Percentiles rank a stretch among this genome's conserved stretches.
Conservation (phyloP, 2,329 filamentous ascomycete species). For the Piedraia hortae region DNA sequence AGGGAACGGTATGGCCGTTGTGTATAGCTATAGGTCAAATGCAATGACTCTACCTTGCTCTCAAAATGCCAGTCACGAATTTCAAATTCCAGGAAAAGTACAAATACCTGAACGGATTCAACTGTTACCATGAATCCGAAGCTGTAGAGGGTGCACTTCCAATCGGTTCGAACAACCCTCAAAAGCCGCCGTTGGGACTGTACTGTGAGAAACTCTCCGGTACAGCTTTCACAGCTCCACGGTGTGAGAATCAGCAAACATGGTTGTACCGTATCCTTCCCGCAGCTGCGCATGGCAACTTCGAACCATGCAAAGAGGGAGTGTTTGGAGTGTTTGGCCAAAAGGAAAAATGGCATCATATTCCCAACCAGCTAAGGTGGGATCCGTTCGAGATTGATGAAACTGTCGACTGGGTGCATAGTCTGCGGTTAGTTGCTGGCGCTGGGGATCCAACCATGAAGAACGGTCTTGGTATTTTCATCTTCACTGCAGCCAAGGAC, state of each 20-base stretch:
- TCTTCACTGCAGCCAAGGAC: slow-evolving; percentile 51
- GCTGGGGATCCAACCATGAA: slow-evolving; percentile 59
- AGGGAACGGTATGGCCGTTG: too few species aligned
- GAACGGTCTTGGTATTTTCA: slow-evolving; percentile 49
- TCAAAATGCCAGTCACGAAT: slow-evolving; percentile 34
- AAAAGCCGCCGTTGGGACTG: slow-evolving; percentile 50
- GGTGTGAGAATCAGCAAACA: slow-evolving; percentile 28
- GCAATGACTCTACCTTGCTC: too few species aligned
- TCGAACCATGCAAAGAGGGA: slow-evolving; percentile 21
- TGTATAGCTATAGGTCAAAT: too few species aligned
- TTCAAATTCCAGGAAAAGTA: slow-evolving; percentile 41
- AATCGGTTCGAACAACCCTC: slow-evolving; percentile 51
- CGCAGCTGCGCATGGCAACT: slow-evolving; percentile 29
- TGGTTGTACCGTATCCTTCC: slow-evolving; percentile 31
- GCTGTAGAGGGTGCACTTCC: slow-evolving; percentile 49
- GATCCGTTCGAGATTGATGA: slow-evolving; percentile 48
- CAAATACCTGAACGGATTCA: slow-evolving; percentile 53
- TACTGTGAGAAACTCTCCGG: slow-evolving; percentile 49
- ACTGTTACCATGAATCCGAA: slow-evolving; percentile 54
- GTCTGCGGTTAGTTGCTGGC: slow-evolving; percentile 45
- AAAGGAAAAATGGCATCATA: slow-evolving; percentile 37
- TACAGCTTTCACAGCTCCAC: slow-evolving; percentile 29
- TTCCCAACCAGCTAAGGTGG: slow-evolving; percentile 63
- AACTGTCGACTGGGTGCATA: slow-evolving; percentile 38
- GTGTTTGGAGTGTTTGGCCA: slow-evolving; percentile 22